Conservation (phyloP, 257 asterid genomes). For the Ophiorrhiza pumila region DNA sequence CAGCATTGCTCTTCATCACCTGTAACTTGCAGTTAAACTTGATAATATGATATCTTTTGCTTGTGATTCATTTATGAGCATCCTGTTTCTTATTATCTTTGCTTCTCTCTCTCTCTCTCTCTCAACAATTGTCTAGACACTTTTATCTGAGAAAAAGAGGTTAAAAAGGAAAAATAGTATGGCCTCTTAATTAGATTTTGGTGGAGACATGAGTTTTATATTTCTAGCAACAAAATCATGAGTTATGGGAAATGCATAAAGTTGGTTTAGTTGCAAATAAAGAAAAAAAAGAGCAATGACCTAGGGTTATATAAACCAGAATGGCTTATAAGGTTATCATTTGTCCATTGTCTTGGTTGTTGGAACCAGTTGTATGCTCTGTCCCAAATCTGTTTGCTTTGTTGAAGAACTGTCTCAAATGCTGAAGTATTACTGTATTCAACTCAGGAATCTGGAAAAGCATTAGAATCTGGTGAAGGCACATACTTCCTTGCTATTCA, state of each 20-base stretch:
- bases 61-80: background rate
- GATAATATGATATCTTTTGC: background rate
- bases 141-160: background rate
- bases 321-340: background rate
- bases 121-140: background rate
- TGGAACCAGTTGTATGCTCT: background rate
- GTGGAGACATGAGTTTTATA: background rate
- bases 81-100: background rate
- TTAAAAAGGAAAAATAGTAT: no score
- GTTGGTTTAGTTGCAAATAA: background rate
- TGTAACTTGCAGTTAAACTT: slow-evolving; percentile 34
- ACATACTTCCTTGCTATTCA: slow-evolving; percentile 86
- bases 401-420: background rate
- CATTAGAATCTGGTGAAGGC: slow-evolving; percentile 81
- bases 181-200: background rate
- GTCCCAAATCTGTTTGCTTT: background rate
- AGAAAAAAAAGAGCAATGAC: background rate
- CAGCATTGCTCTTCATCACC: slow-evolving; percentile 51
- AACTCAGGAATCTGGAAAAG: slow-evolving; percentile 59
- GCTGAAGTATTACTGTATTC: slow-evolving; percentile 22
- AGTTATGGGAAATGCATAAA: background rate
- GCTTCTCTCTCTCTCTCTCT: background rate
- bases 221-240: background rate
- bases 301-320: background rate
- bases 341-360: background rate